These are phyloP conservation scores for Stropharia rugosoannulata DNA, from an alignment of 768 basidiomycete genomes.

Conservation along the genomic window DNA sequence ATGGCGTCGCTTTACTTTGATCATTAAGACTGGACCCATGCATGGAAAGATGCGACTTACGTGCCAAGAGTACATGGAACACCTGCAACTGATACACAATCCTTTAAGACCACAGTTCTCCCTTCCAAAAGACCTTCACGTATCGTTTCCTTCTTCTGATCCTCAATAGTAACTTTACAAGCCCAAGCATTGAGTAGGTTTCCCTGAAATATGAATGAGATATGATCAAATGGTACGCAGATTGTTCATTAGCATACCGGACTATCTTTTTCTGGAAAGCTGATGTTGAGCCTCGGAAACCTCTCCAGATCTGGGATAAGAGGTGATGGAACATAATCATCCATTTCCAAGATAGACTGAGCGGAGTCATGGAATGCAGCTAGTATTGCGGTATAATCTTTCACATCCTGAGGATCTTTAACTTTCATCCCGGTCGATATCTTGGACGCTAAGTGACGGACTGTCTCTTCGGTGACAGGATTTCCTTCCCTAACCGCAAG, in stretches of 20 bases:
- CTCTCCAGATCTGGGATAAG: constrained; percentile 17
- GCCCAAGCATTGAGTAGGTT: constrained; percentile 35
- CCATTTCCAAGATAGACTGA: constrained; percentile 16
- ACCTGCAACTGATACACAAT: constrained; percentile 36
- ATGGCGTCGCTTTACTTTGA: constrained; percentile 23
- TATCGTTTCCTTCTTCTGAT: constrained; percentile 14
- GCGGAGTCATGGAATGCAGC: constrained; percentile 23
- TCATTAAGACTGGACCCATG: background rate
- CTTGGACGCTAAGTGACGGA: constrained; percentile 11
- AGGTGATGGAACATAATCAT: constrained; percentile 17
- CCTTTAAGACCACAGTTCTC: constrained; percentile 41
- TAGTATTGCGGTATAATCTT: constrained; percentile 15
- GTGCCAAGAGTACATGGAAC: constrained; percentile 44
- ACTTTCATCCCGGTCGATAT: constrained; percentile 19
- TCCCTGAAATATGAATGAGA: constrained; percentile 11
- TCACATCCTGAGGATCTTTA: constrained; percentile 18
- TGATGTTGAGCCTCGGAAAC: constrained; percentile 19
- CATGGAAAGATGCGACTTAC: background rate
- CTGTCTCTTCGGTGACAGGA: constrained; percentile 20
- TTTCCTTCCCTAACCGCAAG: constrained; percentile 20
- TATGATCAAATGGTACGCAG: background rate
- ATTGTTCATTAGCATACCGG: constrained; percentile 4
- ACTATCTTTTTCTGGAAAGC: constrained; percentile 13
- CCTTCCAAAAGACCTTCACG: constrained; percentile 30
- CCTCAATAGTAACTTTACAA: constrained; percentile 31